A percentile compares a stretch with the other conserved stretches of the same genome.
phyloP scores from a whole-genome alignment of 2,329 filamentous ascomycete genomes.

The Trichophyton mentagrophytes region DNA sequence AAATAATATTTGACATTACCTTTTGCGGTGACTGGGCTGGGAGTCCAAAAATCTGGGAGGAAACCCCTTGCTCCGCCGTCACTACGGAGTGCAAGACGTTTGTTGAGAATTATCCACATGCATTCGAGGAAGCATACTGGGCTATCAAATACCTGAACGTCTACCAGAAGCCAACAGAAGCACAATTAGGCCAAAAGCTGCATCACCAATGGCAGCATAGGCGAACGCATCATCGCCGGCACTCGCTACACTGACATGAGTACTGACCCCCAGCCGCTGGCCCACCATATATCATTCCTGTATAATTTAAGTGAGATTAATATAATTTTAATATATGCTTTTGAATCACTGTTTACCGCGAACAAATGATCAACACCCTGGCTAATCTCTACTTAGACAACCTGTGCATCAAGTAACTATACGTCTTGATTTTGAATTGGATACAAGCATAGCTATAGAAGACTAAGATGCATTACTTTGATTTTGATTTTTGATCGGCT shows the following conservation, averaged over 20 bases:
- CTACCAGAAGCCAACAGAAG: slow-evolving; percentile 6
- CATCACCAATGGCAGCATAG: neutral
- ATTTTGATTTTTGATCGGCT: too few species aligned
- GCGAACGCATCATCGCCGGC: neutral
- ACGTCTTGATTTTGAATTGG: too few species aligned
- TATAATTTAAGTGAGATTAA: neutral
- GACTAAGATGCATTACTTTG: too few species aligned
- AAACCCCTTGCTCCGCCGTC: slow-evolving; percentile 6
- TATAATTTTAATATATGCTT: too few species aligned
- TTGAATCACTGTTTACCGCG: too few species aligned
- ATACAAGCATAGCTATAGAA: too few species aligned
- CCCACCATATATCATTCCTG: neutral
- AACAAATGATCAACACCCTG: too few species aligned
- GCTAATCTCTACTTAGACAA: too few species aligned
- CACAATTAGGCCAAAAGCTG: neutral
- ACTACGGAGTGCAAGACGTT: slow-evolving; percentile 10
- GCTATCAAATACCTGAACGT: slow-evolving; percentile 12
- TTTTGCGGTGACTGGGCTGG: slow-evolving; percentile 48
- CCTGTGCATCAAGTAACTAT: too few species aligned
- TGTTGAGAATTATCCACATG: slow-evolving; percentile 11
- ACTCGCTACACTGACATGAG: neutral
- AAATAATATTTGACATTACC: slow-evolving; percentile 39
- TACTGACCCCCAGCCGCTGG: neutral
- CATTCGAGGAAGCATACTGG: slow-evolving; percentile 12
- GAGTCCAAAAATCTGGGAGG: slow-evolving; percentile 7